These are phyloP conservation scores for Meyerozyma athensensis DNA, from an alignment of 1,139 yeast genomes.

Conservation along the genomic window DNA sequence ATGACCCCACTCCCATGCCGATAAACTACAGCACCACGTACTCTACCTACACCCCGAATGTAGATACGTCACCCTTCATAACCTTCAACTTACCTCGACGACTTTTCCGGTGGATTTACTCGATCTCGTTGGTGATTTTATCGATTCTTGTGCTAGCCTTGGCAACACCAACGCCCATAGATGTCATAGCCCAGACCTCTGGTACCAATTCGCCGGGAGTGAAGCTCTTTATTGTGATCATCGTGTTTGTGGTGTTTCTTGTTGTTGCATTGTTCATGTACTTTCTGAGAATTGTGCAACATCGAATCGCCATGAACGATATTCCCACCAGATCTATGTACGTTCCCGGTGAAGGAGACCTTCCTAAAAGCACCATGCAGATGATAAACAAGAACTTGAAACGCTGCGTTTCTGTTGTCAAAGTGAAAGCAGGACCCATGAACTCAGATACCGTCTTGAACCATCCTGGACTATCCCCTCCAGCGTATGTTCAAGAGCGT, in stretches of 20 bases:
- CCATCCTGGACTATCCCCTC: constrained; percentile 62
- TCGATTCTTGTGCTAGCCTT: constrained; percentile 41
- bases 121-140: constrained; percentile 50
- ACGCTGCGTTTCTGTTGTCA: constrained; percentile 42
- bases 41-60: constrained; percentile 3
- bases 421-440: constrained; percentile 49
- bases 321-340: constrained; percentile 65
- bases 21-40: background rate
- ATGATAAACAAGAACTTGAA: constrained; percentile 34
- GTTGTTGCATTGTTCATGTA: constrained; percentile 45
- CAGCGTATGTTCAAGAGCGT: constrained; percentile 31
- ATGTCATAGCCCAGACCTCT: constrained; percentile 64
- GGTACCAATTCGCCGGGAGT: constrained; percentile 51
- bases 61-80: constrained; percentile 8
- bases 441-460: constrained; percentile 35
- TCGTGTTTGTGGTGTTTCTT: constrained; percentile 61
- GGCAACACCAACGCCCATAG: constrained; percentile 67
- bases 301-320: constrained; percentile 58
- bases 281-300: constrained; percentile 51
- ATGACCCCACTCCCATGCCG: background rate
- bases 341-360: constrained; percentile 63
- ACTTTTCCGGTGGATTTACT: constrained; percentile 48
- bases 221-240: constrained; percentile 71
- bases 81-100: constrained; percentile 30
- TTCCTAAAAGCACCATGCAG: constrained; percentile 46